phyloP scores from a whole-genome alignment of 2,329 filamentous ascomycete species.

The Berkeleyomyces basicola region DNA sequence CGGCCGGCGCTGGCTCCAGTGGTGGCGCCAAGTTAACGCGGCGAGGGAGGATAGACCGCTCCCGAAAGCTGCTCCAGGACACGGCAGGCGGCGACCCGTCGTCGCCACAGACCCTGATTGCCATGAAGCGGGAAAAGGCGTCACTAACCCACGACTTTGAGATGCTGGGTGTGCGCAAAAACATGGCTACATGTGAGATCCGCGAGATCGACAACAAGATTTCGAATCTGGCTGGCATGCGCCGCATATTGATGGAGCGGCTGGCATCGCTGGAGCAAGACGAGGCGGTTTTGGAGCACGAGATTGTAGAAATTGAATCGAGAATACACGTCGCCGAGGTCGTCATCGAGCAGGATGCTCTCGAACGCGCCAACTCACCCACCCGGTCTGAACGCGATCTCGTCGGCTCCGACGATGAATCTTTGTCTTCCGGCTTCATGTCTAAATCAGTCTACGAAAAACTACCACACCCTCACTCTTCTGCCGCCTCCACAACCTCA shows the following conservation, averaged over 20 bases:
- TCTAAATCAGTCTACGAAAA: slow-evolving; percentile 96
- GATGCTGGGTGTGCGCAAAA: slow-evolving; percentile 83
- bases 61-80: slow-evolving; percentile 59
- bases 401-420: slow-evolving; percentile 31
- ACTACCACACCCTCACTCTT: slow-evolving; percentile 39
- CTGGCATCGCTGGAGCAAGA: slow-evolving; percentile 78
- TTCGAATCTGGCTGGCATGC: slow-evolving; percentile 80
- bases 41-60: slow-evolving; percentile 43
- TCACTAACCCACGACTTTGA: slow-evolving; percentile 72
- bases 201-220: slow-evolving; percentile 95
- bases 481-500: slow-evolving; percentile 31
- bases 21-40: slow-evolving; percentile 41
- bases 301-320: slow-evolving; percentile 52
- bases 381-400: slow-evolving; percentile 38
- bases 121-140: slow-evolving; percentile 65
- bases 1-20: not conserved
- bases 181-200: slow-evolving; percentile 94
- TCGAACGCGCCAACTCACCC: slow-evolving; percentile 34
- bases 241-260: slow-evolving; percentile 76
- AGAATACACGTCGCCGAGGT: slow-evolving; percentile 45
- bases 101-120: slow-evolving; percentile 49
- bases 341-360: slow-evolving; percentile 41
- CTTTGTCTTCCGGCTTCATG: slow-evolving; percentile 49
- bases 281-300: slow-evolving; percentile 76
- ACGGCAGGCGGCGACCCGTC: slow-evolving; percentile 18